Evolutionary conservation across 768 basidiomycete species (phyloP).

Genomic region (Grammothele lineata): DNA sequence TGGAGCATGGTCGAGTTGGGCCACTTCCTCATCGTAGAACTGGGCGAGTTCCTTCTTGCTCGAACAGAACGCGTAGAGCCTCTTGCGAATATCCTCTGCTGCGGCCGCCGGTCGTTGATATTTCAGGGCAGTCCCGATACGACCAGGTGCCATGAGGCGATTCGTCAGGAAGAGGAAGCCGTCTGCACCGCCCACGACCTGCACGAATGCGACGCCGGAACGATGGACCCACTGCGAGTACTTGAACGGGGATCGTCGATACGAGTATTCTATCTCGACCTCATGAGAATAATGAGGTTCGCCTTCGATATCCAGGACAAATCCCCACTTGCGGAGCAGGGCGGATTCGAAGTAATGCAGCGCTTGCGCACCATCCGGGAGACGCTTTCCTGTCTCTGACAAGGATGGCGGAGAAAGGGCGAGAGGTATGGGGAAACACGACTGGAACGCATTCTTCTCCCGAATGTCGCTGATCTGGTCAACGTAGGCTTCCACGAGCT

Average conservation of each 20-base stretch:
- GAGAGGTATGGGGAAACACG: conserved; percentile 81
- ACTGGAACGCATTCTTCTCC: conserved; percentile 85
- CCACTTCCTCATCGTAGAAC: conserved; percentile 76
- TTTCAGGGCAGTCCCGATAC: conserved; percentile 52
- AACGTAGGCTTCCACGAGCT: conserved; percentile 90
- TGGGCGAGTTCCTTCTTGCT: conserved; percentile 46
- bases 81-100: conserved; percentile 58
- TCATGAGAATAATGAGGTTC: conserved; percentile 70
- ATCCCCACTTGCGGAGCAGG: conserved; percentile 71
- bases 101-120: conserved; percentile 50
- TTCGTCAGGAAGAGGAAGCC: conserved; percentile 92
- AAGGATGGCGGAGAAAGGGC: conserved; percentile 69
- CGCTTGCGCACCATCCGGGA: conserved; percentile 63
- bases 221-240: conserved; percentile 93
- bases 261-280: conserved; percentile 85
- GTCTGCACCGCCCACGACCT: conserved; percentile 72
- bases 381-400: conserved; percentile 59
- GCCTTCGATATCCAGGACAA: conserved; percentile 83
- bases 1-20: conserved; percentile 37
- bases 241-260: conserved; percentile 71
- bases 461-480: conserved; percentile 87
- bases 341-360: conserved; percentile 79
- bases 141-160: conserved; percentile 69
- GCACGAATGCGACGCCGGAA: conserved; percentile 85
- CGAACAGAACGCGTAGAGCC: conserved; percentile 62